These are phyloP conservation scores for Penicillium sp. DNA, from an alignment of 2,329 filamentous ascomycete genomes.

Conservation along the genomic window DNA sequence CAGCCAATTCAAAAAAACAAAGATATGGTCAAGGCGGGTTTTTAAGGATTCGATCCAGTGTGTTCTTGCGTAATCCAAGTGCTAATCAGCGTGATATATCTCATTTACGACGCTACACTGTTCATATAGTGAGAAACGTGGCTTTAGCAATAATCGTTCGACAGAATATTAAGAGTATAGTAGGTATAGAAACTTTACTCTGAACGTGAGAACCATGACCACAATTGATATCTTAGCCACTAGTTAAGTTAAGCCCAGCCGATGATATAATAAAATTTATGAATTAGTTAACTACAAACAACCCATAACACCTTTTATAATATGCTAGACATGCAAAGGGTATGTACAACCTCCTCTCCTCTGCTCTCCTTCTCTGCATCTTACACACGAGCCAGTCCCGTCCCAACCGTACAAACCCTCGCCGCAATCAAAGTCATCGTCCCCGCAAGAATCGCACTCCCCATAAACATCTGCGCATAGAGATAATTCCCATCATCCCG, in stretches of 20 bases:
- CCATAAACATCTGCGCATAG: constrained; percentile 58
- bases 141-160: too few species aligned
- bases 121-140: too few species aligned
- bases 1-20: too few species aligned
- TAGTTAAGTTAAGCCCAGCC: background rate
- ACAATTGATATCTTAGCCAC: background rate
- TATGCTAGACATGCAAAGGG: constrained; percentile 9
- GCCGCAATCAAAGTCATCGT: constrained; percentile 47
- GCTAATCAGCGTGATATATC: too few species aligned
- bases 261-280: background rate
- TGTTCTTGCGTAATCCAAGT: too few species aligned
- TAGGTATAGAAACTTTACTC: too few species aligned
- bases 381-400: constrained; percentile 37
- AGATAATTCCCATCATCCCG: constrained; percentile 51
- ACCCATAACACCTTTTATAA: constrained; percentile 5
- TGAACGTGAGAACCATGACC: too few species aligned
- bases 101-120: too few species aligned
- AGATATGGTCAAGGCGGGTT: too few species aligned
- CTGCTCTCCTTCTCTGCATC: background rate
- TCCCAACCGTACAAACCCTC: constrained; percentile 41
- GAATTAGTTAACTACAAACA: background rate
- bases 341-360: background rate
- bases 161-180: too few species aligned
- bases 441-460: constrained; percentile 50
- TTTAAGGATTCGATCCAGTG: too few species aligned